Base-by-base conservation (phyloP, 2,329 filamentous ascomycete genomes). In the Trematosphaeria pertusa region DNA sequence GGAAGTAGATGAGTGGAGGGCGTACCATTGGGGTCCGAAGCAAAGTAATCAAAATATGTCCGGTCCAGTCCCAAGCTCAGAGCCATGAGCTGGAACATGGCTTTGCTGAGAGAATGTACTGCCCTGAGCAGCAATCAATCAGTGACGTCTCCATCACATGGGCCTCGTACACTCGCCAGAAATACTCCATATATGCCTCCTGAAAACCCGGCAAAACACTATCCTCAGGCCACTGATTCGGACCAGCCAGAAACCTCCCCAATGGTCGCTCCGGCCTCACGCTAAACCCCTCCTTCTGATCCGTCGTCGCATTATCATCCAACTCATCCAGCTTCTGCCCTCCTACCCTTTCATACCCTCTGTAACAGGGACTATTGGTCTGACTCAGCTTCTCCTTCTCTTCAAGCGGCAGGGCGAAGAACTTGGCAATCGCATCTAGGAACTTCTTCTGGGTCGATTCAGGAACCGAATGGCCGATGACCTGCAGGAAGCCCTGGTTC, bases 31-130 rank as follows among this genome's bases (percentile, higher is more conserved):
- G 70, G 64, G 3, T 65, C 56, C 3, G 58, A 43, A 0, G 63
- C 66, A 12, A 74, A 69, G 0, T 62, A 58, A 3, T 64, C 56
- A 48, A 72, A 74, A 40, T 68, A 71, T 5, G 46, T 56, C 11
- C 63, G 56, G 0, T 64, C 57, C 0, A 75, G 61, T 4, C 67
- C 58, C 4, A 75, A 50, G 0, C 69, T 72, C 18, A 73, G 50
- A 0, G 73, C 72, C 6, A 75, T 48, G 0, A 72, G 58, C 5
- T 59, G 61, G 5, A 75, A 58, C 2, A 75, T 62, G 38, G 72
- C 66, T 40, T 69, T 69, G 4, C 62, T 65, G 2, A 65, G 28
- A 6, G 21, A 28, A 21, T 48, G 45, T 3, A 48, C 46, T 19
- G 34, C 36, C 37, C 40, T 45, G 32, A 41, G 6, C 21, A 6